phyloP scores from a whole-genome alignment of 2,329 filamentous ascomycete species.

The Acrocalymma vagum region DNA sequence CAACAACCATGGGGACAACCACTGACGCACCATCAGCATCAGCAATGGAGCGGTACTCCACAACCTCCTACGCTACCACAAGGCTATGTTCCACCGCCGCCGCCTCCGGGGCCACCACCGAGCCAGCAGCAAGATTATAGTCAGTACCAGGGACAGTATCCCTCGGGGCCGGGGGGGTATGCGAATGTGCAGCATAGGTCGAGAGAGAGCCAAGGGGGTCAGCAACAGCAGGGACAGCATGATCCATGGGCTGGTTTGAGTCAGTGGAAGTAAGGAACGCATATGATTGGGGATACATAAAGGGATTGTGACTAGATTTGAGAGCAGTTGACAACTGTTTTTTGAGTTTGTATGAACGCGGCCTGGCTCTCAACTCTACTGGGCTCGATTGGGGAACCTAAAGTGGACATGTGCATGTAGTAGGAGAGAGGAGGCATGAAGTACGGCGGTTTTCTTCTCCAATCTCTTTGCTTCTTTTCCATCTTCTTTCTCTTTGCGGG shows the following conservation, averaged over 20 bases:
- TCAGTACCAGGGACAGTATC: conserved; percentile 45
- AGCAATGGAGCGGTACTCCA: conserved; percentile 64
- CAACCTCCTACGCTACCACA: conserved; percentile 61
- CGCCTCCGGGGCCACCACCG: conserved; percentile 70
- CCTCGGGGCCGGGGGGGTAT: conserved; percentile 64
- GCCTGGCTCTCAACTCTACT: too few relatives aligned
- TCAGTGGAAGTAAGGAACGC: conserved; percentile 71
- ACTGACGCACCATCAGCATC: conserved; percentile 58
- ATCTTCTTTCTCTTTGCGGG: too few relatives aligned
- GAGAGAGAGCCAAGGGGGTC: conserved; percentile 34
- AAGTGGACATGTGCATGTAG: too few relatives aligned
- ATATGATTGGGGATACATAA: too few relatives aligned
- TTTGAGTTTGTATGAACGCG: too few relatives aligned
- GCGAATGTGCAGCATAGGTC: conserved; percentile 55
- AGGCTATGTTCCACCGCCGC: conserved; percentile 73
- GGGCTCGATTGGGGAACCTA: too few relatives aligned
- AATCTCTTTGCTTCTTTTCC: too few relatives aligned
- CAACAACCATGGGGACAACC: conserved; percentile 65
- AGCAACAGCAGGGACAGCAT: conserved; percentile 43
- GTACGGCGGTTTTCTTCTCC: too few relatives aligned
- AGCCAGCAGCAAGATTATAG: conserved; percentile 63
- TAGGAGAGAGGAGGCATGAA: too few relatives aligned
- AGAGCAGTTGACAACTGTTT: too few relatives aligned
- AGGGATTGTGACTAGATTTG: too few relatives aligned
- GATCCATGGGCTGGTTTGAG: conserved; percentile 78